Evolutionary conservation across 192 early-diverging fungal species (phyloP).

Genomic region (Gonapodya prolifera): DNA sequence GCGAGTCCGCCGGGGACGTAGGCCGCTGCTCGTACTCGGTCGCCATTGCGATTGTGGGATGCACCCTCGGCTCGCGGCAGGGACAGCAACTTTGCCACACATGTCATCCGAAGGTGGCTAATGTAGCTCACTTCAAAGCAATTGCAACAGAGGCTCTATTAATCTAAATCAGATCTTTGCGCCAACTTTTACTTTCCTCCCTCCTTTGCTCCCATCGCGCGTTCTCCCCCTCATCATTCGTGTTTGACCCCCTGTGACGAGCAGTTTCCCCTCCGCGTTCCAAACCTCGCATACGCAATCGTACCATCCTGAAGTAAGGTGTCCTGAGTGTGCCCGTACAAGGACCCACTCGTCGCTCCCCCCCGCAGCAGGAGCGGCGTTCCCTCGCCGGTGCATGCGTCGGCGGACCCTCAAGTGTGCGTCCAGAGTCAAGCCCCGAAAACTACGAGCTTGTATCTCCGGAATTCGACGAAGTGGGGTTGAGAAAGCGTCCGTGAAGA

Average conservation of each 20-base stretch:
- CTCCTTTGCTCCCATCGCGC: not conserved
- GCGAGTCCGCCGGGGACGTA: too few species aligned
- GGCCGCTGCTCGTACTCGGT: too few species aligned
- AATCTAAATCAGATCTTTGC: not conserved
- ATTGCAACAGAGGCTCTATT: not conserved
- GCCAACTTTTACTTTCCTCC: not conserved
- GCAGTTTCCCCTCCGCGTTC: not conserved
- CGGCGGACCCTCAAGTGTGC: not conserved
- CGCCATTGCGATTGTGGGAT: too few species aligned
- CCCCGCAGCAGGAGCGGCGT: not conserved
- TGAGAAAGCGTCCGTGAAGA: not conserved
- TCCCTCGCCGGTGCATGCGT: too few species aligned
- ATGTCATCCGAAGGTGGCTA: too few species aligned
- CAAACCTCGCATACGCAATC: slow-evolving; percentile 1
- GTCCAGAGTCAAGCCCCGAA: slow-evolving; percentile 1
- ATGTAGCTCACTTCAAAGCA: not conserved
- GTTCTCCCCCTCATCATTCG: not conserved
- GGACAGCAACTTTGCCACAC: too few species aligned
- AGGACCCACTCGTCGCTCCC: not conserved
- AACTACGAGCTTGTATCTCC: not conserved
- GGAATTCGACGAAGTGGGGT: not conserved
- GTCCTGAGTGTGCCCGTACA: not conserved
- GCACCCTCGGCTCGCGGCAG: too few species aligned
- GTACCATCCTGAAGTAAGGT: slow-evolving; percentile 1
- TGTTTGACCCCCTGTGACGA: not conserved